Evolutionary conservation across 495 filamentous ascomycete species (phyloP), one percentile per base, ranked within the genome.

Genomic region (Parachaetomium inaequale): DNA sequence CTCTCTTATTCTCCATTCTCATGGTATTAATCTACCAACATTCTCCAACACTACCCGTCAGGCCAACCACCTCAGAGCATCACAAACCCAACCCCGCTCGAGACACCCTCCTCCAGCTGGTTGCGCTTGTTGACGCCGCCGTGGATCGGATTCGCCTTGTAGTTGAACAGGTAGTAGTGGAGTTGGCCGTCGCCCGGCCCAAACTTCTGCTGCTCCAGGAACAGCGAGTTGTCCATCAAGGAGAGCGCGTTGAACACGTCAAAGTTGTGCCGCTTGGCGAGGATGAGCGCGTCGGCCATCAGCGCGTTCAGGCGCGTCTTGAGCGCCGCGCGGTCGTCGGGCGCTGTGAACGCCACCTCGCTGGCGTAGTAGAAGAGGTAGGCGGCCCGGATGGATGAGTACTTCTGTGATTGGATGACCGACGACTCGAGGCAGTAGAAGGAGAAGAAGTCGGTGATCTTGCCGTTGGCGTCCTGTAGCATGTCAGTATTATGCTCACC

Each of bases 161-260:
- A 98, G 77, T 98, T 98, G 81, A 93, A 98, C 15, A 98, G 80
- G 71, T 98, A 98, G 74, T 88, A 98, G 70, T 98, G 92, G 59
- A 98, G 79, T 70, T 92, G 90, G 50, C 94, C 94, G 70, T 98
- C 94, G 17, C 94, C 94, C 7, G 88, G 84, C 26, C 93, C 93
- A 63, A 97, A 98, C 73, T 93, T 96, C 68, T 96, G 89, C 55
- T 96, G 80, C 66, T 91, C 86, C 12, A 98, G 81, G 82, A 98
- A 98, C 19, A 98, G 80, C 6, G 87, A 85, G 76, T 98, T 98
- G 71, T 98, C 94, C 67, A 96, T 84, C 32, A 96, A 79, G 0
- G 94, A 96, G 21, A 98, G 82, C 0, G 91, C 93, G 65, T 98
- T 98, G 80, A 97, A 96, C 43, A 98, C 94, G 72, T 98, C 94